Base-by-base conservation (phyloP, 148 eudicot species). In the Vaccinium macrocarpon region DNA sequence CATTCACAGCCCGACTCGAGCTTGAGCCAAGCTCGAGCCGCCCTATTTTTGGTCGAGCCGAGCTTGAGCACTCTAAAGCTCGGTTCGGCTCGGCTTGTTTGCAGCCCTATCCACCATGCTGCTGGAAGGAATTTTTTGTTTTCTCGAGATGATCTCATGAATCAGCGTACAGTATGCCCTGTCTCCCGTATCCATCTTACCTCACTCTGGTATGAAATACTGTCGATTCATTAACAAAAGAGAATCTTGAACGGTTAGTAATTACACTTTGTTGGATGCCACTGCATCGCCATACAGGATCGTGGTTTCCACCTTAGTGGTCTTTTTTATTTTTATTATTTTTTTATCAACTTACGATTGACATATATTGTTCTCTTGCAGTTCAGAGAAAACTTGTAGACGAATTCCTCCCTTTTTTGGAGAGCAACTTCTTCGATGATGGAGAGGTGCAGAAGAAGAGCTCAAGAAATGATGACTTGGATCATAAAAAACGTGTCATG, bases 341-440 rank as follows among this genome's bases (percentile, higher is more conserved):
- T 14, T 15, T 29, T 56, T 35, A 18, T 46, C 8, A 10, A 66
- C 76, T 68, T 62, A 38, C 13, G 71, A 61, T 71, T 79, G 12
- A 52, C 27, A 42, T 56, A 78, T 83, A 42, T 76, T 78, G 49
- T 87, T 18, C 74, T 25, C 79, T 64, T 21, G 88, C 88, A 90
- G 95, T 82, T 81, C 87, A 82, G 74, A 86, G 80, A 72, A 81
- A 57, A 88, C 61, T 49, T 90, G 59, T 75, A 42, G 90, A 91
- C 61, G 86, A 85, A 61, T 75, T 82, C 23, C 90, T 46, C 42
- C 93, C 95, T 55, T 93, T 92, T 82, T 90, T 92, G 83, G 83
- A 8, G 75, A 80, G 57, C 35, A 88, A 86, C 51, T 53, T 81
- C 82, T 81, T 66, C 82, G 87, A 83, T 81, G 88, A 72, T 70